Conservation (phyloP, 257 asterid species). For the Misopates orontium region DNA sequence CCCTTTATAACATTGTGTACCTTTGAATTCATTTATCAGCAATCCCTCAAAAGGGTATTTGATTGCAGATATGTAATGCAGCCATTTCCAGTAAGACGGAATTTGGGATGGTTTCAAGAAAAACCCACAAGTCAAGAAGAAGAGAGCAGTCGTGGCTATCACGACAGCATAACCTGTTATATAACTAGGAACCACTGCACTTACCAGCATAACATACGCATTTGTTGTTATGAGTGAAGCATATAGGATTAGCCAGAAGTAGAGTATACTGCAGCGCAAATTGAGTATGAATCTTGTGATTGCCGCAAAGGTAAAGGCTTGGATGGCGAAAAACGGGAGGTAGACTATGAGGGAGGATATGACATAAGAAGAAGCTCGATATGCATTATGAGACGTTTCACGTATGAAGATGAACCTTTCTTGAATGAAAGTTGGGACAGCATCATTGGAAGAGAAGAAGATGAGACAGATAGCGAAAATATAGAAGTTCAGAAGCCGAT, state of each 20-base stretch:
- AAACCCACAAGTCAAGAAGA: conserved; percentile 85
- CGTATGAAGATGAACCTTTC: conserved; percentile 87
- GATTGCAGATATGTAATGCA: conserved; percentile 82
- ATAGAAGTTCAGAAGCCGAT: conserved; percentile 74
- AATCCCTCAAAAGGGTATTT: conserved; percentile 89
- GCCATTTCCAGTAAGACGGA: conserved; percentile 74
- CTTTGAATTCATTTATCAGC: conserved; percentile 75
- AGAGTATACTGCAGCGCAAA: conserved; percentile 40
- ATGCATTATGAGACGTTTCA: conserved; percentile 84
- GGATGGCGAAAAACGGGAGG: conserved; percentile 83
- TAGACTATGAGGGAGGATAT: conserved; percentile 81
- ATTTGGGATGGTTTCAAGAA: conserved; percentile 76
- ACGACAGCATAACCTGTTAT: conserved; percentile 86
- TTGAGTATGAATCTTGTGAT: conserved; percentile 59
- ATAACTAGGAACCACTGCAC: conserved; percentile 83
- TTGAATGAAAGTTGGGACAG: conserved; percentile 87
- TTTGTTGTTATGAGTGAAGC: conserved; percentile 85
- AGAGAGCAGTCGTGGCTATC: conserved; percentile 90
- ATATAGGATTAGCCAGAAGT: conserved; percentile 74
- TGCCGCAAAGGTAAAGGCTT: conserved; percentile 74
- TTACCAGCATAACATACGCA: conserved; percentile 82
- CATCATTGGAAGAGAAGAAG: conserved; percentile 87
- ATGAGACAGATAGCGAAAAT: conserved; percentile 71
- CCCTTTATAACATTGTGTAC: conserved; percentile 60
- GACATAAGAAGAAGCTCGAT: conserved; percentile 76